Evolutionary conservation across 2,329 filamentous ascomycete species (phyloP), one percentile per base, ranked within the genome.

Genomic region (Neurospora sp.): DNA sequence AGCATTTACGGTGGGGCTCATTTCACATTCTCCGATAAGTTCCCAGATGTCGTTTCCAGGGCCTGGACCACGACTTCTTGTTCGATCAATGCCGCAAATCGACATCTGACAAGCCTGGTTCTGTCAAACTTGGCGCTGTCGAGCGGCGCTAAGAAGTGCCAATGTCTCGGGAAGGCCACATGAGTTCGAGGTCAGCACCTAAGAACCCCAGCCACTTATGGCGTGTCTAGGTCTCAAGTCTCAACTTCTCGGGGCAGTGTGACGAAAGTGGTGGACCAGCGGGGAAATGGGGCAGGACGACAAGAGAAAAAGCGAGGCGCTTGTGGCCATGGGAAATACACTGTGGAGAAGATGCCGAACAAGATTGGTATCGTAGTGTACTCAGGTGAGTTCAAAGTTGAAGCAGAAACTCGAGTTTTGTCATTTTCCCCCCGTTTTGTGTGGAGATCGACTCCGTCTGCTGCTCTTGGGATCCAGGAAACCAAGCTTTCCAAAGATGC

Each of bases 101-200:
- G 28, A 62, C 39, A 68, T 38, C 66, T 46, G 66, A 68, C 67
- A 13, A 46, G 23, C 39, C 67, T 46, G 17, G 38, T 19, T 43
- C 39, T 23, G 39, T 62, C 52, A 33, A 46, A 23, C 52, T 28
- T 66, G 39, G 66, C 52, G 15, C 52, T 62, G 52, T 33, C 52
- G 23, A 62, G 67, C 66, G 69, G 67, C 72, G 70, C 71, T 73
- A 72, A 66, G 40, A 72, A 66, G 40, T 40, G 58, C 52, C 68
- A 66, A 43, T 71, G 68, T 70, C 70, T 75, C 75, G 74, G 75
- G 70, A 72, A 74, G 69, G 70, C 52, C 75, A 75, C 76, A 77
- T 76, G 74, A 72, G 68, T 67, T 74, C 73, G 62, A 74, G 73
- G 75, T 78, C 77, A 78, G 74, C 73, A 75, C 66, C 68, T 70